Conservation (phyloP, 2,329 filamentous ascomycete species). For the Alternaria gaisen region DNA sequence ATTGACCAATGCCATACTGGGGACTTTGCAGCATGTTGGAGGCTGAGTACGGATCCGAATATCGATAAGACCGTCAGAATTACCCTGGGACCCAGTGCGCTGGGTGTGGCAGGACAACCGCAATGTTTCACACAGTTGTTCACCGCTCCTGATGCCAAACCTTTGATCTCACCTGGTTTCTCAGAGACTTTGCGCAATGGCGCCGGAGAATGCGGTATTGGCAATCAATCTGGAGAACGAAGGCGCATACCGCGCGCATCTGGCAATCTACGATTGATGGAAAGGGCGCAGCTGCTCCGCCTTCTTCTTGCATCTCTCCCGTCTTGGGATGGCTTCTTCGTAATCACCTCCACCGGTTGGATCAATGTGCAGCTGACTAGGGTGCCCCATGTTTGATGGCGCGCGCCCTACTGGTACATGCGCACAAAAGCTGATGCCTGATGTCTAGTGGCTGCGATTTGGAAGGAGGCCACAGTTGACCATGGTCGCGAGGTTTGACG, state of each 20-base stretch:
- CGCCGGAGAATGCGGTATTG: background rate
- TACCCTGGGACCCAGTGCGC: slow-evolving; percentile 18
- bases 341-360: slow-evolving; percentile 38
- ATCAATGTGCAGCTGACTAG: slow-evolving; percentile 30
- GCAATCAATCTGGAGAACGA: background rate
- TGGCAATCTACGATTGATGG: slow-evolving; percentile 19
- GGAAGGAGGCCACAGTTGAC: background rate
- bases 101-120: slow-evolving; percentile 11
- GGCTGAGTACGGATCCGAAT: slow-evolving; percentile 20
- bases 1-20: slow-evolving; percentile 15
- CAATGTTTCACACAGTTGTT: slow-evolving; percentile 5
- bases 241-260: slow-evolving; percentile 14
- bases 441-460: slow-evolving; percentile 2
- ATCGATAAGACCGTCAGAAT: slow-evolving; percentile 21
- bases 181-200: background rate
- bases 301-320: slow-evolving; percentile 35
- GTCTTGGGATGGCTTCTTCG: slow-evolving; percentile 32
- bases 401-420: slow-evolving; percentile 38
- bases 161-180: background rate
- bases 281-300: slow-evolving; percentile 42
- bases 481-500: background rate
- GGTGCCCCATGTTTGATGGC: slow-evolving; percentile 27
- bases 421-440: slow-evolving; percentile 34
- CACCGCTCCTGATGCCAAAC: slow-evolving; percentile 13
- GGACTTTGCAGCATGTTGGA: slow-evolving; percentile 4